Base-by-base conservation (phyloP, 768 basidiomycete species). In the Rhizopogon vinicolor region DNA sequence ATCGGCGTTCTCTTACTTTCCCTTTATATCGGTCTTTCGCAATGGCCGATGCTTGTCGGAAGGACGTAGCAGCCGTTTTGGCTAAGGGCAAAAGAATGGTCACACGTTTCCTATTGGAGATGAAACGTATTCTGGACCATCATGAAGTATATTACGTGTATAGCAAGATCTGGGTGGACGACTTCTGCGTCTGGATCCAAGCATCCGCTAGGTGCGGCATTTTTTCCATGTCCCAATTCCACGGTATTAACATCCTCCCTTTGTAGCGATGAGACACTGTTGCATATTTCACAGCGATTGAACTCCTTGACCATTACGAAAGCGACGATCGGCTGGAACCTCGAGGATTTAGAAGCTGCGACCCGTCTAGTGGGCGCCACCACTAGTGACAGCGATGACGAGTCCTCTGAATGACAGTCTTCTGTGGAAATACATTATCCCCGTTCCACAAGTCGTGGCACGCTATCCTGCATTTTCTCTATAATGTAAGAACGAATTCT, bases 81-180 rank as follows among this genome's bases (percentile, higher is more conserved):
- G 64, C 68, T 7, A 77, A 73, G 53, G 91, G 91, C 2, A 85
- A 79, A 69, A 79, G 87, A 41, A 74, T 71, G 35, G 74, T 89
- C 22, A 67, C 83, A 52, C 81, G 88, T 61, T 85, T 79, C 63
- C 75, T 93, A 37, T 72, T 94, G 43, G 85, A 84, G 66, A 76
- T 86, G 74, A 91, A 87, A 70, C 67, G 75, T 41, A 83, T 91
- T 46, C 69, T 94, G 58, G 90, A 91, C 63, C 85, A 82, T 62
- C 89, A 91, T 60, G 90, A 91, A 59, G 85, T 89, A 9, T 94
- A 93, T 70, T 92, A 91, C 67, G 76, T 91, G n/a, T 93, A 91
- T 68, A 86, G 82, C 68, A 91, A 90, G 67, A 80, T 92, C 35
- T 94, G 91, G 91, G 61, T 92, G 43, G 86, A 91, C 59, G 91